Evolutionary conservation across 768 basidiomycete species (phyloP), one percentile per base, ranked within the genome.

Genomic region (Pisolithus marmoratus): DNA sequence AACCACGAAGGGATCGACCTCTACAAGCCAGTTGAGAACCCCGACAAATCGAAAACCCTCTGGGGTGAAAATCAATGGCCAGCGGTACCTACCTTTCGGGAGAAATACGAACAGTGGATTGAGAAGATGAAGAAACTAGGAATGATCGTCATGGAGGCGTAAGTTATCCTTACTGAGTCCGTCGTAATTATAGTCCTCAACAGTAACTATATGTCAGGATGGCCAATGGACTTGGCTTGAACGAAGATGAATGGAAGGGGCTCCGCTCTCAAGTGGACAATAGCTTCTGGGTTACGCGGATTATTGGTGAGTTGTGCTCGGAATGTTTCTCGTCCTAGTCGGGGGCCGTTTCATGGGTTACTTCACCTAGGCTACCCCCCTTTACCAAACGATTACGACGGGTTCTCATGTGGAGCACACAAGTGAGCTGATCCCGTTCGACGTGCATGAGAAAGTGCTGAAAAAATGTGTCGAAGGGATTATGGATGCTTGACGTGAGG

Each of bases 21-120:
- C 48, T 93, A 92, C 62, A 80, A 74, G 24, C 88, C 89, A 1
- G 84, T 87, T 2, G 75, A 79, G 42, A 71, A 76, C 23, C 83
- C 87, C 1, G 83, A 91, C 63, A 88, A 79, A 68, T 76, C 79
- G 8, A 81, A 80, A 48, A 79, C 82, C 0, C 67, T 94, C 0
- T 85, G 87, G 82, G 93, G 93, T 12, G 81, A 83, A 66, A 96
- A 95, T 62, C 91, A 90, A 54, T 95, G 90, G 87, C 93, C 92
- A 0, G 58, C 61, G 3, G 73, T 83, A 23, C 66, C 70, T 1
- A 68, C 63, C 0, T 93, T 94, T 61, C 72, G 66, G 51, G 73
- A 77, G 36, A 84, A 77, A 57, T 88, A 86, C 58, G 82, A 88
- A 52, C 60, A 58, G 5, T 95, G 92, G 91, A 72, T 87, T 2